Base-by-base conservation (phyloP, 2,329 filamentous ascomycete genomes). In the Proliferodiscus dingleyae region DNA sequence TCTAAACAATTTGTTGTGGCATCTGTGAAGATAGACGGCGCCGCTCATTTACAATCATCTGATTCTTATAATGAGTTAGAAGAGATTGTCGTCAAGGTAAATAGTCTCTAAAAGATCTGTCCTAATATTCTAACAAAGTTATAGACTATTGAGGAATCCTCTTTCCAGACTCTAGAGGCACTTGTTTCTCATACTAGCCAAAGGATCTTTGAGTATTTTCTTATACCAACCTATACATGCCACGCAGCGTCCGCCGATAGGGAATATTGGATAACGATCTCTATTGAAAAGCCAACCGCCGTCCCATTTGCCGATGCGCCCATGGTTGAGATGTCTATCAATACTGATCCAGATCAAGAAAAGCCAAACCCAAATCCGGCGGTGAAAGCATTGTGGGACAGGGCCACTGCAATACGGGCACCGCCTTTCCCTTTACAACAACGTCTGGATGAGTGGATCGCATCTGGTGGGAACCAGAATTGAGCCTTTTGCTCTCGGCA, bases 221-320 rank as follows among this genome's bases (percentile, higher is more conserved):
- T 58, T 34, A 52, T 54, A 40, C 58, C 46, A 34, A n/a, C 33
- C 15, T 26, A n/a, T 10, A 30, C 29, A 30, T 30, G 13, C 46
- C 39, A 21, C 21, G 42, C 11, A n/a, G 8, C 29, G 15, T 32
- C 29, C 11, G 10, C 4, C 19, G 11, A 11, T 5, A 23, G 13
- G 15, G 19, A 37, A 11, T 21, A 19, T 9, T 18, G 5, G 4
- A 68, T 89, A 41, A 75, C 71, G 49, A 72, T 89, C 29, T 69
- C 70, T 19, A 67, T 89, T 41, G 80, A 82, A 64, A 89, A 89
- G 67, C 86, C 86, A 2, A 80, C 83, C 10, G 86, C 86, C 0
- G 81, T 89, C 16, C 76, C 80, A 0, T 78, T 85, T 56, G 86
- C 86, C 2, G 85, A 88, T 53, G 82, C 80, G 9, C 83, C 85